Evolutionary conservation across 1,284 basidiomycete genomes (phyloP).

Genomic region (Ustilago hordei): DNA sequence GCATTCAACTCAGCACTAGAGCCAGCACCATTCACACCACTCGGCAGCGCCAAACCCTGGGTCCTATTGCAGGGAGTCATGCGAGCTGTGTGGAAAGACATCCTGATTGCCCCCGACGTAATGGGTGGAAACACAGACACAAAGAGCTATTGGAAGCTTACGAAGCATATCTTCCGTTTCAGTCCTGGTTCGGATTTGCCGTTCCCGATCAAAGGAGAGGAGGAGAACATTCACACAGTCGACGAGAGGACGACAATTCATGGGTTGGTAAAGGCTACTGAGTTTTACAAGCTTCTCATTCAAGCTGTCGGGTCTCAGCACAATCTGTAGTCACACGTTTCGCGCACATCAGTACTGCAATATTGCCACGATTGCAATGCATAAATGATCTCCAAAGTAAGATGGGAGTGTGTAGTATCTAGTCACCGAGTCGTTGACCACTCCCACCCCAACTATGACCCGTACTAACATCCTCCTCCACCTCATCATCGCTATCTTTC

Average conservation of each 20-base stretch:
- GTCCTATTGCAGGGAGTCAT: slow-evolving; percentile 74
- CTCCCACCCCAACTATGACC: slow-evolving; percentile 27
- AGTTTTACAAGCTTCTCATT: slow-evolving; percentile 73
- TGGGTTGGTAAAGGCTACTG: slow-evolving; percentile 71
- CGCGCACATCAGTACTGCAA: background rate
- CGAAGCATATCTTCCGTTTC: slow-evolving; percentile 75
- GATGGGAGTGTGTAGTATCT: background rate
- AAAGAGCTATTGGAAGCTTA: slow-evolving; percentile 73
- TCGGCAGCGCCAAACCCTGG: slow-evolving; percentile 70
- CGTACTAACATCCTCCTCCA: slow-evolving; percentile 7
- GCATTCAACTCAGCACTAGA: slow-evolving; percentile 73
- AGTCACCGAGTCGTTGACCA: slow-evolving; percentile 31
- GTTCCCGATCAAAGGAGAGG: slow-evolving; percentile 41
- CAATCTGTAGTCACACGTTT: slow-evolving; percentile 6
- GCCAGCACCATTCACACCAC: slow-evolving; percentile 75
- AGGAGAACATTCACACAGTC: slow-evolving; percentile 75
- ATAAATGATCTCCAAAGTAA: background rate
- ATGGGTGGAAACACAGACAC: slow-evolving; percentile 75
- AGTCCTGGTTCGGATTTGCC: slow-evolving; percentile 57
- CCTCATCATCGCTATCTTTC: slow-evolving; percentile 36
- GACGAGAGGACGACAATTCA: slow-evolving; percentile 73
- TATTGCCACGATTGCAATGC: background rate
- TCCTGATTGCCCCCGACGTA: slow-evolving; percentile 73
- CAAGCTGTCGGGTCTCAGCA: slow-evolving; percentile 65
- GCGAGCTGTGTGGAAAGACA: slow-evolving; percentile 68